Percentiles rank a stretch among this genome's conserved stretches.
phyloP scores from a whole-genome alignment of 2,329 filamentous ascomycete species.

The Fusarium floridanum region DNA sequence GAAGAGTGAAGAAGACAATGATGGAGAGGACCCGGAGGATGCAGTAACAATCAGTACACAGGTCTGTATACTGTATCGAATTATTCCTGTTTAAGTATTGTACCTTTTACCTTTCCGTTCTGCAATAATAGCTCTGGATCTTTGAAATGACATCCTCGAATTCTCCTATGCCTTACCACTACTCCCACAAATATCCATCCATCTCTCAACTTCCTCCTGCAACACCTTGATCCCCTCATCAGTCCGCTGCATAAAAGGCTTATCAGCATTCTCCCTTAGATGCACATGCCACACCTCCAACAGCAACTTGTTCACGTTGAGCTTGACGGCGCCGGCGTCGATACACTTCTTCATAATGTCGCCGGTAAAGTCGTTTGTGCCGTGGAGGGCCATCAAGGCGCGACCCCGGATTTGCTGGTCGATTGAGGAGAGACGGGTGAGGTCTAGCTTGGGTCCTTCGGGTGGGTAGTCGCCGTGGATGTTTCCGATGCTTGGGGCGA shows the following conservation, averaged over 20 bases:
- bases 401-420: slow-evolving; percentile 49
- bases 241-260: slow-evolving; percentile 18
- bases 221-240: slow-evolving; percentile 30
- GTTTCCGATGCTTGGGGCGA: slow-evolving; percentile 82
- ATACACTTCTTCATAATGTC: slow-evolving; percentile 66
- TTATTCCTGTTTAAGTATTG: no score
- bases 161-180: slow-evolving; percentile 23
- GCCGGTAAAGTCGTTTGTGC: slow-evolving; percentile 66
- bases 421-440: slow-evolving; percentile 54
- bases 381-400: slow-evolving; percentile 64
- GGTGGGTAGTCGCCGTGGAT: slow-evolving; percentile 81
- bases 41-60: no score
- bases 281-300: slow-evolving; percentile 50
- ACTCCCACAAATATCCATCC: slow-evolving; percentile 37
- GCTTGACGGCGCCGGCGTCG: slow-evolving; percentile 63
- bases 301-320: slow-evolving; percentile 70
- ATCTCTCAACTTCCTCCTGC: slow-evolving; percentile 33
- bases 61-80: no score
- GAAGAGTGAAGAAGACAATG: no score
- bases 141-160: not conserved
- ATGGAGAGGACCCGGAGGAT: no score
- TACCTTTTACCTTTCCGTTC: no score
- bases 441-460: slow-evolving; percentile 72
- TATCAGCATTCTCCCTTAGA: slow-evolving; percentile 4
- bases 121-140: no score